Percentiles rank a stretch among this genome's conserved stretches.
phyloP scores from a whole-genome alignment of 2,329 filamentous ascomycete genomes.

The Cladosporium sp. region DNA sequence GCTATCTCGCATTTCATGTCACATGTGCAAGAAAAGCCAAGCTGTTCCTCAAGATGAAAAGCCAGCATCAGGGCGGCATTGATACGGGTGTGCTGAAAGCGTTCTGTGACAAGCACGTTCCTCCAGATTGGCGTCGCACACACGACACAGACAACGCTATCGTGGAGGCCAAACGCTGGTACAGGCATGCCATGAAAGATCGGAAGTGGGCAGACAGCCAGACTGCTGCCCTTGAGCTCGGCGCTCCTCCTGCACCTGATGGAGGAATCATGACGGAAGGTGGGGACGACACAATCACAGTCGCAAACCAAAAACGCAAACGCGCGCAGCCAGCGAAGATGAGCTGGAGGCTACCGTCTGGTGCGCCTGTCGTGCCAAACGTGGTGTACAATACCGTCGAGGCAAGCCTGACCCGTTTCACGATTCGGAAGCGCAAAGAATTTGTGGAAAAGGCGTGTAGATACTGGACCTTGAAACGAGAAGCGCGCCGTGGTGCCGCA shows the following conservation, averaged over 20 bases:
- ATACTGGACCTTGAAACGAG: constrained; percentile 96
- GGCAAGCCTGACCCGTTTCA: constrained; percentile 75
- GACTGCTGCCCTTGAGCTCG: constrained; percentile 73
- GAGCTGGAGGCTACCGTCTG: constrained; percentile 88
- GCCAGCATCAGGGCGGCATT: constrained; percentile 73
- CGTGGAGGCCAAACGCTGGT: constrained; percentile 79
- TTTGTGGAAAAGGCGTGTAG: constrained; percentile 90
- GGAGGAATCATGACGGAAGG: constrained; percentile 40
- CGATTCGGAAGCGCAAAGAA: constrained; percentile 81
- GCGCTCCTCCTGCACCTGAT: constrained; percentile 56
- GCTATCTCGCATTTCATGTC: constrained; percentile 95
- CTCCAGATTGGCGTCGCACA: constrained; percentile 80
- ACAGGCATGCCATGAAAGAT: constrained; percentile 82
- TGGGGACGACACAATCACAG: constrained; percentile 49
- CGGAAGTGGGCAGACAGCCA: constrained; percentile 91
- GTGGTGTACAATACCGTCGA: constrained; percentile 84
- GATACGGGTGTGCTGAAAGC: constrained; percentile 84
- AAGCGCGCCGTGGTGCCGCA: constrained; percentile 84
- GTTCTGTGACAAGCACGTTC: constrained; percentile 93
- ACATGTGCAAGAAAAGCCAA: constrained; percentile 87
- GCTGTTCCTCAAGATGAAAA: constrained; percentile 95
- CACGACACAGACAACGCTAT: constrained; percentile 78
- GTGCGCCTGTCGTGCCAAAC: constrained; percentile 88
- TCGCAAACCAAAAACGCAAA: constrained; percentile 58
- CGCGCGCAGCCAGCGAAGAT: constrained; percentile 56